A percentile compares a stretch with the other conserved stretches of the same genome.
These are phyloP conservation scores for Trichosporon ovoides DNA, from an alignment of 1,284 basidiomycete genomes.

Conservation along the genomic window DNA sequence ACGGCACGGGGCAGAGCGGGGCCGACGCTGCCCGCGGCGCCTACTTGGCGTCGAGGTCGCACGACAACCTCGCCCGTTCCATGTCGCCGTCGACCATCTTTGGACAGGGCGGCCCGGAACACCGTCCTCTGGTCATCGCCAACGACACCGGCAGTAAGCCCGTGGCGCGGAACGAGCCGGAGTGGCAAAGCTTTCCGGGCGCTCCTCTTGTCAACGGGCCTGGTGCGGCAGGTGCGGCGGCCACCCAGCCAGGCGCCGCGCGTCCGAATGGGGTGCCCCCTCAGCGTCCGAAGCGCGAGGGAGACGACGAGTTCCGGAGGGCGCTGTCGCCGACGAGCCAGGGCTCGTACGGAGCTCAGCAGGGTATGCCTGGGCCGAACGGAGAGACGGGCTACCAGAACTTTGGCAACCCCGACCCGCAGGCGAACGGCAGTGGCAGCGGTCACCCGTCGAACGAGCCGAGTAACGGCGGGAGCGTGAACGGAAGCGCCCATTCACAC, in stretches of 20 bases:
- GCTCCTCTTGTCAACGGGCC: constrained; percentile 58
- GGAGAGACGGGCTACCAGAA: constrained; percentile 1
- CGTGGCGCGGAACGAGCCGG: constrained; percentile 20
- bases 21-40: constrained; percentile 6
- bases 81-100: constrained; percentile 26
- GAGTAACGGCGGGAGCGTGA: background rate
- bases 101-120: constrained; percentile 11
- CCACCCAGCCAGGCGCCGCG: constrained; percentile 6
- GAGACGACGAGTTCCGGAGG: constrained; percentile 55
- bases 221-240: constrained; percentile 59
- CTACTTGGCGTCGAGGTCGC: constrained; percentile 22
- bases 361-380: constrained; percentile 2
- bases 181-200: constrained; percentile 34
- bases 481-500: constrained; percentile 1
- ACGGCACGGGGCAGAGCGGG: constrained; percentile 1
- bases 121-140: constrained; percentile 20
- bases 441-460: background rate
- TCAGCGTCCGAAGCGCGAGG: constrained; percentile 60
- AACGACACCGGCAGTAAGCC: constrained; percentile 18
- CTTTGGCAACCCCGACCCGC: background rate
- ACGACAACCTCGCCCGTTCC: constrained; percentile 32
- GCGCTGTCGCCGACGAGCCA: constrained; percentile 47
- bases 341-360: constrained; percentile 36
- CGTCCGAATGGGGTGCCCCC: constrained; percentile 52
- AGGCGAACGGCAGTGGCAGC: constrained; percentile 20